Base-by-base conservation (phyloP, 1,284 basidiomycete genomes). In the Microbotryum scabiosae region DNA sequence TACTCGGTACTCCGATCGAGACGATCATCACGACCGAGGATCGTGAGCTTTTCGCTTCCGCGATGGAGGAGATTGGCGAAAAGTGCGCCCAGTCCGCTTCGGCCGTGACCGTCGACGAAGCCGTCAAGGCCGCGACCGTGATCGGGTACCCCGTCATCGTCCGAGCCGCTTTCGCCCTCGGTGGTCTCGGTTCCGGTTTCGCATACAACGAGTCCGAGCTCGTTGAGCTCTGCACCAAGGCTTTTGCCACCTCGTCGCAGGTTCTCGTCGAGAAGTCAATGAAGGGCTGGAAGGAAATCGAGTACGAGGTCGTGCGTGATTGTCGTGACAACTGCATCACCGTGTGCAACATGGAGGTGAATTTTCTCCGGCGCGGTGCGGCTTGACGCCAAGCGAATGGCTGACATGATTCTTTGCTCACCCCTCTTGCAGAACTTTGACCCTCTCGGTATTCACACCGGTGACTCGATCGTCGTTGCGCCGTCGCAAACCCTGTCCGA, bases 281-380 rank as follows among this genome's bases (percentile, higher is more conserved):
- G 85, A 97, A 97, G 78, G 96, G 96, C 51, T 99, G 96, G 96
- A 99, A 98, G 76, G 96, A 99, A 79, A 82, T 97, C 70, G 96
- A 99, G 78, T 99, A 98, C 73, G 96, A 98, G 77, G 96, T 98
- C 60, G 93, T 98, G 71, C 88, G 96, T 66, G 96, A 98, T 76
- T 91, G 85, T 70, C 90, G 90, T 57, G 92, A 98, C 71, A 73
- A 71, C 66, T 63, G 64, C 55, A 69, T 63, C 60, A 68, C 65
- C 25, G 66, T 61, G 57, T 65, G 64, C 57, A 66, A 68, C 63
- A 62, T 66, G 70, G 68, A 71, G 62, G 69, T 71, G 45, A 50
- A 69, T 56, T 75, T 86, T 87, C 5, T 5, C 18, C 18, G 51
- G 7, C 28, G 32, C 10, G 12, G 16, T 21, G 23, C 3, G 54